phyloP scores from a whole-genome alignment of 805 yeast genomes.

The Barnettozyma californica region DNA sequence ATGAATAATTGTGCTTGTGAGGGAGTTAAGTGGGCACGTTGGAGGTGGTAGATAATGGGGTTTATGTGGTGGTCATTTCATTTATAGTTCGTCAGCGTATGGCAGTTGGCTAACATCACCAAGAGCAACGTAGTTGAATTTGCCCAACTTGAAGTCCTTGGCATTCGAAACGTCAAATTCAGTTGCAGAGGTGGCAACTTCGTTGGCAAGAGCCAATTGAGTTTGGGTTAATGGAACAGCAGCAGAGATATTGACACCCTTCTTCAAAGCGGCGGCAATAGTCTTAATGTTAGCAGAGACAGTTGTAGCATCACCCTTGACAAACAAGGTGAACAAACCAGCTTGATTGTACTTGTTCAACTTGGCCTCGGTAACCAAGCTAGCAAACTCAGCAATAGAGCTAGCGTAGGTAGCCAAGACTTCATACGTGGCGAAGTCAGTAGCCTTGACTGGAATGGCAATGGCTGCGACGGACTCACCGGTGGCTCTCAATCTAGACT shows the following conservation, averaged over 20 bases:
- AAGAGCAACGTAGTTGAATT: constrained; percentile 80
- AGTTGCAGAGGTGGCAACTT: constrained; percentile 29
- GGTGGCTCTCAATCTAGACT: constrained; percentile 57
- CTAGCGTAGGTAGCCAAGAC: constrained; percentile 64
- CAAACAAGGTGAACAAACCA: constrained; percentile 70
- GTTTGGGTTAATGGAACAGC: constrained; percentile 52
- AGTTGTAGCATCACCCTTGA: constrained; percentile 52
- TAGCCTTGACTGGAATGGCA: constrained; percentile 69
- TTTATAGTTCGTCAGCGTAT: constrained; percentile 79
- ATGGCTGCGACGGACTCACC: constrained; percentile 71
- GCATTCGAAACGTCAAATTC: constrained; percentile 35
- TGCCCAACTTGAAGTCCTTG: constrained; percentile 44
- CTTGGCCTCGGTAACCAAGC: constrained; percentile 46
- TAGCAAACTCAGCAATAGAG: constrained; percentile 48
- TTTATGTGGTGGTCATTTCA: constrained; percentile 2
- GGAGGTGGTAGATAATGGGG: background rate
- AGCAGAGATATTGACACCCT: constrained; percentile 51
- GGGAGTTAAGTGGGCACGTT: background rate
- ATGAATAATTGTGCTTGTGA: background rate
- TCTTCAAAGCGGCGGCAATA: constrained; percentile 47
- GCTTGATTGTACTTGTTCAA: constrained; percentile 69
- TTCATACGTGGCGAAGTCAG: constrained; percentile 61
- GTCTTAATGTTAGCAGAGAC: constrained; percentile 59
- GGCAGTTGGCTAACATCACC: constrained; percentile 89
- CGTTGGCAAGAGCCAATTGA: constrained; percentile 38